These are phyloP conservation scores for Daldinia childiae DNA, from an alignment of 495 filamentous ascomycete genomes.

Conservation along the genomic window DNA sequence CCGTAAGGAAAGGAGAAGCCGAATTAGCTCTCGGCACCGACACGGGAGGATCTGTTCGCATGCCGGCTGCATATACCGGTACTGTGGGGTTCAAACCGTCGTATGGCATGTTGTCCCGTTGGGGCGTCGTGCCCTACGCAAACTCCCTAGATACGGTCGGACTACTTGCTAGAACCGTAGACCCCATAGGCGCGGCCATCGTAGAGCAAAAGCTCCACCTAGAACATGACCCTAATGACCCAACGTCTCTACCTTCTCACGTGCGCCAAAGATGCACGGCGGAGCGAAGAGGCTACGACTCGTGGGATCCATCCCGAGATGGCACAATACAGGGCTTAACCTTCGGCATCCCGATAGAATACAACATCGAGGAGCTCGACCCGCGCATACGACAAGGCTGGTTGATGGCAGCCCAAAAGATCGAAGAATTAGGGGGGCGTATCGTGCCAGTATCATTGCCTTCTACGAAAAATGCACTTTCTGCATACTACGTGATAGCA, in stretches of 20 bases:
- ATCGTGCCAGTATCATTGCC: constrained; percentile 84
- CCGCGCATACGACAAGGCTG: constrained; percentile 72
- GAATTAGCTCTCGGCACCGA: constrained; percentile 90
- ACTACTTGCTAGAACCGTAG: constrained; percentile 67
- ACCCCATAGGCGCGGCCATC: constrained; percentile 64
- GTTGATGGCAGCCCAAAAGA: constrained; percentile 63
- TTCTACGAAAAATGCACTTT: constrained; percentile 82
- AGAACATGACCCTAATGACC: constrained; percentile 75
- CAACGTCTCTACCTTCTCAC: constrained; percentile 70
- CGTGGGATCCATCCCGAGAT: constrained; percentile 35
- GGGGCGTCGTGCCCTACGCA: constrained; percentile 93
- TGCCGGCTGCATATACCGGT: constrained; percentile 92
- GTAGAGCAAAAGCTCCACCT: constrained; percentile 54
- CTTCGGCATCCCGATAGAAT: constrained; percentile 85
- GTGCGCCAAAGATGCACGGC: constrained; percentile 65
- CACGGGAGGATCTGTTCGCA: constrained; percentile 90
- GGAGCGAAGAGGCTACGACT: constrained; percentile 50
- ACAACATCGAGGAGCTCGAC: constrained; percentile 85
- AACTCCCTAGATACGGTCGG: constrained; percentile 97
- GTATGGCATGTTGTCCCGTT: constrained; percentile 83
- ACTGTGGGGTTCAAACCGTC: constrained; percentile 93
- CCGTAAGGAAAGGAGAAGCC: constrained; percentile 76
- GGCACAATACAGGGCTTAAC: constrained; percentile 50
- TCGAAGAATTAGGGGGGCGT: constrained; percentile 71
- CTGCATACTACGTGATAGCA: constrained; percentile 94